A percentile compares a stretch with the other conserved stretches of the same genome.
phyloP scores from a whole-genome alignment of 2,329 filamentous ascomycete species.

The Diaporthe capsici region DNA sequence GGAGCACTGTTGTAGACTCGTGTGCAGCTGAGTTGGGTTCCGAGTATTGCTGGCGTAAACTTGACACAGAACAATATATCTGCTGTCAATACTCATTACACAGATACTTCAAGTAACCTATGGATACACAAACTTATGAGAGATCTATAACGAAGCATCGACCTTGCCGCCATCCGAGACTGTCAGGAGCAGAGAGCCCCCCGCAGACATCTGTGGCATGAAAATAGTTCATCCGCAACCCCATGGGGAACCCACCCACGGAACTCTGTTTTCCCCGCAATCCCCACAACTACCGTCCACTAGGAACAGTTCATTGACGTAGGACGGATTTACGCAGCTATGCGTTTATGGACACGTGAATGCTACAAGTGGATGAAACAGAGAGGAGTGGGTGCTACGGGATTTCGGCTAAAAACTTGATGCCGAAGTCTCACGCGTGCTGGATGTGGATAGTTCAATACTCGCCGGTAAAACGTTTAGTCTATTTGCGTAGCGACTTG shows the following conservation, averaged over 20 bases:
- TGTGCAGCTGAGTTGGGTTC: too few relatives aligned
- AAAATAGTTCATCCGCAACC: slow-evolving; percentile 28
- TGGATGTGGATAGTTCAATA: neutral
- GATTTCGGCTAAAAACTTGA: slow-evolving; percentile 7
- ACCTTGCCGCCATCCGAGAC: neutral
- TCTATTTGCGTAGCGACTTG: neutral
- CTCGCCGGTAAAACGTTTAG: neutral
- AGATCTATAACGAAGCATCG: too few relatives aligned
- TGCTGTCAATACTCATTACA: neutral
- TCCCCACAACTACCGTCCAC: slow-evolving; percentile 10
- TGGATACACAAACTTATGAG: too few relatives aligned
- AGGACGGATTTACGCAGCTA: neutral
- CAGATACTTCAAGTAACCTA: neutral
- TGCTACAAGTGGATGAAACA: neutral
- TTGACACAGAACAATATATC: neutral
- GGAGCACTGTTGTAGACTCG: neutral
- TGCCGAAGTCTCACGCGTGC: neutral
- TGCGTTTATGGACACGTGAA: neutral
- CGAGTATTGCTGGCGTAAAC: too few relatives aligned
- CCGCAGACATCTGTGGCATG: neutral
- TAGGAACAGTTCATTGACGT: neutral
- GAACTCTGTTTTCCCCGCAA: slow-evolving; percentile 28
- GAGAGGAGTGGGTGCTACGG: neutral
- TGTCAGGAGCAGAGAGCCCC: neutral
- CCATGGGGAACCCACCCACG: neutral